Conservation (phyloP, 179 eudicot species). For the Spinacia oleracea region DNA sequence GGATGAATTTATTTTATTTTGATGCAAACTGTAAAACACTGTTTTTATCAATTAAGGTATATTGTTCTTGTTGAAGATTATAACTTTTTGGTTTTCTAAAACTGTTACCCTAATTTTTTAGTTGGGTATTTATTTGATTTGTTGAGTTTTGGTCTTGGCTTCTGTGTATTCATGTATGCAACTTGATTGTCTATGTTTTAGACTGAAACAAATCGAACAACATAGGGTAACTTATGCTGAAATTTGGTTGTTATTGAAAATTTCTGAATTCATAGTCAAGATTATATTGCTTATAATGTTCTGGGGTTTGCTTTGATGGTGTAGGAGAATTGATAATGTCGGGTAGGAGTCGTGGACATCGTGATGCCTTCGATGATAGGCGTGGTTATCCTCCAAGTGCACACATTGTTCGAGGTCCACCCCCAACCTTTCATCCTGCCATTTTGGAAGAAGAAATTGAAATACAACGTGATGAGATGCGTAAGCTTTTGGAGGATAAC, state of each 20-base stretch:
- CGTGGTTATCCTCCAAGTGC: constrained; percentile 64
- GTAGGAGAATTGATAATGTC: constrained; percentile 52
- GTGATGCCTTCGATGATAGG: constrained; percentile 64
- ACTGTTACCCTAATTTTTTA: neutral
- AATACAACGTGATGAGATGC: constrained; percentile 72
- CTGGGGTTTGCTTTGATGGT: neutral
- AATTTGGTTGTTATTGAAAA: neutral
- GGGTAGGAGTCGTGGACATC: constrained; percentile 75
- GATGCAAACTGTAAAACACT: neutral
- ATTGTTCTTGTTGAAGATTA: neutral
- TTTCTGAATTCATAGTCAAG: neutral
- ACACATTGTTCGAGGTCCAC: constrained; percentile 55
- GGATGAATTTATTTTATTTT: neutral
- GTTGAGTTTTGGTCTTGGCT: neutral
- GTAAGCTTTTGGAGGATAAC: constrained; percentile 78
- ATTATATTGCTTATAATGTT: neutral
- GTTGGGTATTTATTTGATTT: neutral
- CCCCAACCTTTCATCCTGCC: constrained; percentile 81
- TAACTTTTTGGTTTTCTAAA: neutral
- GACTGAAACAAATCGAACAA: neutral
- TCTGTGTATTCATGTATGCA: neutral
- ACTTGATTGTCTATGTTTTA: neutral
- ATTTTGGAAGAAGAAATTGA: constrained; percentile 93
- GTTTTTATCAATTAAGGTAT: constrained; percentile 6
- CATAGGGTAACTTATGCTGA: neutral